These are phyloP conservation scores for Chaetomiaceae sp. DNA, from an alignment of 2,329 filamentous ascomycete species.

Conservation along the genomic window DNA sequence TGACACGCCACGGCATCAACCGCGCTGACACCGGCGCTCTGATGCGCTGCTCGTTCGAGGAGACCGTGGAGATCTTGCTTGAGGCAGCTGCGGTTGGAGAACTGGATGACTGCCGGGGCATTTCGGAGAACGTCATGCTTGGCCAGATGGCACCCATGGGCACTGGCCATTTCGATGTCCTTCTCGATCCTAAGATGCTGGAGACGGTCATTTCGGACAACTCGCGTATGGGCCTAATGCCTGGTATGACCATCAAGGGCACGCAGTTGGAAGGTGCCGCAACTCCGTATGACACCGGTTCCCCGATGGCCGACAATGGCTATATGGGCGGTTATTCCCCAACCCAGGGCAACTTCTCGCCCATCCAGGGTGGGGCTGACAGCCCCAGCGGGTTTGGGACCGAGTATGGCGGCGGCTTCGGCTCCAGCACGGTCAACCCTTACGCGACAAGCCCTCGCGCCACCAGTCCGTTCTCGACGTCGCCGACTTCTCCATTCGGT, in stretches of 20 bases:
- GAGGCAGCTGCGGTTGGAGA: conserved; percentile 93
- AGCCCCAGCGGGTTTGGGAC: conserved; percentile 59
- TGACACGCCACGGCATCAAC: conserved; percentile 98
- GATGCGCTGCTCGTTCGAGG: conserved; percentile 99
- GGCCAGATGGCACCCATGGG: conserved; percentile 96
- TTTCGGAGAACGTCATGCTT: conserved; percentile 98
- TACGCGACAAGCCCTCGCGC: conserved; percentile 64
- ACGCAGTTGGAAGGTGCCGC: conserved; percentile 73
- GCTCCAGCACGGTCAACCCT: conserved; percentile 53
- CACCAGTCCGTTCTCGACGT: conserved; percentile 71
- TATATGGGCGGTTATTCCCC: conserved; percentile 55
- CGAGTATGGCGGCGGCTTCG: conserved; percentile 50
- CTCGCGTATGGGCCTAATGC: conserved; percentile 74
- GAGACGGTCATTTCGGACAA: conserved; percentile 93
- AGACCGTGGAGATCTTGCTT: conserved; percentile 95
- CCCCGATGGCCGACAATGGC: conserved; percentile 68
- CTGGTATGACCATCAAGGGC: conserved; percentile 70
- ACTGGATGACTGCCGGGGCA: conserved; percentile 93
- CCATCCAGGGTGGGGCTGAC: conserved; percentile 68
- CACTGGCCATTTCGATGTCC: conserved; percentile 90
- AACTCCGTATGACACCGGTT: conserved; percentile 88
- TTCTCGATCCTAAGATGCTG: conserved; percentile 90
- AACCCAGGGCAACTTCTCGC: conserved; percentile 63
- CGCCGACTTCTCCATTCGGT: conserved; percentile 59
- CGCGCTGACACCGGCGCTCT: conserved; percentile 93